Base-by-base conservation (phyloP, 148 eudicot species). In the Fagopyrum esculentum region DNA sequence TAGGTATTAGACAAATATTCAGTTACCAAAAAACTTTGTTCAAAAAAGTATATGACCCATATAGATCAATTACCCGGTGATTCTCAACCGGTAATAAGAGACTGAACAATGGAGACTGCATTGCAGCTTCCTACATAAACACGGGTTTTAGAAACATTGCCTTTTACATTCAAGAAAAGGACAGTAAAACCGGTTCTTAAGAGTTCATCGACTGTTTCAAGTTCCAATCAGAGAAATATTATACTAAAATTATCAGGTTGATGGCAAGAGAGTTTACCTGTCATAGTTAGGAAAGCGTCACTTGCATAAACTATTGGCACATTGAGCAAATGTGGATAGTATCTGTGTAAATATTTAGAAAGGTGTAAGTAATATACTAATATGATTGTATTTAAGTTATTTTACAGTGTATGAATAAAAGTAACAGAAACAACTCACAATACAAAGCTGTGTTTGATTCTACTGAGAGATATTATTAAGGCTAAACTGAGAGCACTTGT, bases 391-490 rank as follows among this genome's bases (percentile, higher is more conserved):
- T 30, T 30, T 30, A 30, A 1, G 35, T 30, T 30, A 2, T 30
- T 2, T 30, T 43, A 46, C 71, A 40, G 71, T 48, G 52, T 48
- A 57, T 68, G 35, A 69, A 82, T 69, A 79, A 9, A 59, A 77
- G 74, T 80, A 79, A 71, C 63, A 50, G 74, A 51, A 81, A 82
- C 17, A 87, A 93, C 98, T 93, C 97, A 93, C 98, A 93, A 82
- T 84, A 93, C 95, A 91, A 93, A 91, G 91, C 97, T 93, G 84
- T 93, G 93, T 88, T 89, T 91, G 90, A 93, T 93, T 93, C 98
- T 91, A 91, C 97, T 93, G 81, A 93, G 93, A 84, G 97, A 87
- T 86, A 89, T 82, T 85, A 78, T 84, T 80, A 91, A 87, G 79
- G 94, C n/a, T n/a, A n/a, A n/a, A n/a, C n/a, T n/a, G n/a, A n/a